A percentile compares a stretch with the other conserved stretches of the same genome.
Evolutionary conservation across 2,329 filamentous ascomycete species (phyloP).

Genomic region (Chaetomium sp.): DNA sequence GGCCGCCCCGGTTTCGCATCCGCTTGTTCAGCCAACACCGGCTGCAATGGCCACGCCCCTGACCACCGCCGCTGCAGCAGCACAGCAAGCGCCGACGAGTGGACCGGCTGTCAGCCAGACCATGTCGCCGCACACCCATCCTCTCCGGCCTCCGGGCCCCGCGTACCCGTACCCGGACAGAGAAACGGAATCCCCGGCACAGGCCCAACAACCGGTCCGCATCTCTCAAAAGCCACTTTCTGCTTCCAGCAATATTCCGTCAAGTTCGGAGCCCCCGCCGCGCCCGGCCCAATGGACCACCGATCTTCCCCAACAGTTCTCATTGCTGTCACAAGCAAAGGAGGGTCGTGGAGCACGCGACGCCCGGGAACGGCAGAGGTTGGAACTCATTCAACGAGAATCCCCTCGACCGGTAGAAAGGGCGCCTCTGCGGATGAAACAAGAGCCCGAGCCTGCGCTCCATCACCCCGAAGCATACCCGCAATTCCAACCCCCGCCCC

Average conservation of each 20-base stretch:
- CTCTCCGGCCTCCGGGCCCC: conserved; percentile 47
- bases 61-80: conserved; percentile 29
- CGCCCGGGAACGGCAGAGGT: conserved; percentile 30
- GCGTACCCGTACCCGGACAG: conserved; percentile 50
- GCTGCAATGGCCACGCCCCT: conserved; percentile 31
- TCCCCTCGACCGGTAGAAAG: conserved; percentile 34
- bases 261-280: conserved; percentile 39
- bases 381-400: conserved; percentile 37
- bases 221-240: conserved; percentile 46
- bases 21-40: conserved; percentile 33
- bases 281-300: conserved; percentile 30
- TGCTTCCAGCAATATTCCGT: conserved; percentile 32
- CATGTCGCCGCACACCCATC: conserved; percentile 53
- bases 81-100: conserved; percentile 37
- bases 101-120: conserved; percentile 42
- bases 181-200: conserved; percentile 42
- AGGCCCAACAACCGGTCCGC: conserved; percentile 43
- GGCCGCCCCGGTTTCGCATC: conserved; percentile 37
- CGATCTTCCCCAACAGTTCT: conserved; percentile 26
- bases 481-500: conserved; percentile 42
- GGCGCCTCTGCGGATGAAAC: conserved; percentile 47
- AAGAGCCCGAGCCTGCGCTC: conserved; percentile 50
- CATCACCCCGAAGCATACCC: conserved; percentile 51
- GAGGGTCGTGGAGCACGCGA: conserved; percentile 30
- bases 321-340: conserved; percentile 29